Conservation (phyloP, 805 yeast genomes). For the Pichia heedii region DNA sequence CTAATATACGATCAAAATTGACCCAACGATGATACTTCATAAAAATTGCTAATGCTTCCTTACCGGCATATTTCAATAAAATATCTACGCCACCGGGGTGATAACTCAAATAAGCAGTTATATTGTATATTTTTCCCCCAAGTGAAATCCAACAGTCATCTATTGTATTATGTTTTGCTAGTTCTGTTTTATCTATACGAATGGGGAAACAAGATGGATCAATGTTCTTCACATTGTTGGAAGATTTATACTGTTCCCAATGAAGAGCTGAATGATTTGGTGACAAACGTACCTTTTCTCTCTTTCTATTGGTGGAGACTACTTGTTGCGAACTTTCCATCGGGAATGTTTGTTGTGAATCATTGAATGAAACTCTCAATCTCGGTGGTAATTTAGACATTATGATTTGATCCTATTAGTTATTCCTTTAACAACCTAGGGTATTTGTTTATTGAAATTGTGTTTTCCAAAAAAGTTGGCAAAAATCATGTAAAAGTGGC, state of each 20-base stretch:
- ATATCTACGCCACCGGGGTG: conserved; percentile 92
- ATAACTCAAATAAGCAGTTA: conserved; percentile 73
- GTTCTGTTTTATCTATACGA: conserved; percentile 44
- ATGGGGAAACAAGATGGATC: conserved; percentile 42
- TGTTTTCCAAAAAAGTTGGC: too few species aligned
- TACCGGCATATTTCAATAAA: conserved; percentile 70
- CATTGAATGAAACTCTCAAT: background rate
- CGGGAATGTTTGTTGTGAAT: conserved; percentile 9
- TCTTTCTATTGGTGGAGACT: conserved; percentile 2
- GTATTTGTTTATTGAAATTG: background rate
- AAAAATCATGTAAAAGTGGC: too few species aligned
- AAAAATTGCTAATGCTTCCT: conserved; percentile 71
- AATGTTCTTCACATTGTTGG: conserved; percentile 46
- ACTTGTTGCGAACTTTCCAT: conserved; percentile 15
- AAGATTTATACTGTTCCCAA: conserved; percentile 60
- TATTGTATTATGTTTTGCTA: conserved; percentile 39
- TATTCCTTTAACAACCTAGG: too few species aligned
- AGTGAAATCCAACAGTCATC: conserved; percentile 83
- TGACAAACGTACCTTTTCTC: conserved; percentile 51
- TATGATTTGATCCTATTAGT: too few species aligned
- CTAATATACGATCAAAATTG: conserved; percentile 72
- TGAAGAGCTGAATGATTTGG: conserved; percentile 85
- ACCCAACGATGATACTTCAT: conserved; percentile 68
- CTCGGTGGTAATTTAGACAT: background rate
- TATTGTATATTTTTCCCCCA: conserved; percentile 72